A percentile compares a stretch with the other conserved stretches of the same genome.
Conservation (phyloP, 768 basidiomycete species). For the Rhodosporidiobolus odoratus region DNA sequence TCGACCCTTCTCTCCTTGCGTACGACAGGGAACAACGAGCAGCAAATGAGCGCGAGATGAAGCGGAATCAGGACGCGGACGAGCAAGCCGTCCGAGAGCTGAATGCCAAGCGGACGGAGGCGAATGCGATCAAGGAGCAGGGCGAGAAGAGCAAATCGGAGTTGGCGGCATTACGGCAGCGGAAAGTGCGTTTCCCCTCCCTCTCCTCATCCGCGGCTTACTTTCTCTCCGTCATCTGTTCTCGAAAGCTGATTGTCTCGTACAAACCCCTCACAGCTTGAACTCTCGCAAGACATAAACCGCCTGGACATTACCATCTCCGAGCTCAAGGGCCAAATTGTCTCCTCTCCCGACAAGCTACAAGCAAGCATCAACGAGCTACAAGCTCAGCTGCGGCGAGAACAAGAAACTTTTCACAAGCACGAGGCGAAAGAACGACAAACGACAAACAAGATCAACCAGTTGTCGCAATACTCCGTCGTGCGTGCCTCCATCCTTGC, state of each 20-base stretch:
- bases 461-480: slow-evolving; percentile 16
- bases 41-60: slow-evolving; percentile 9
- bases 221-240: too few species aligned
- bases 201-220: background rate
- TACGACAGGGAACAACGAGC: slow-evolving; percentile 3
- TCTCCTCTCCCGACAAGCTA: slow-evolving; percentile 28
- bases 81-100: background rate
- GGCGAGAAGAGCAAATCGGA: slow-evolving; percentile 10
- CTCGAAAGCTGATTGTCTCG: background rate
- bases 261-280: background rate
- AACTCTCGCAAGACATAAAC: slow-evolving; percentile 15
- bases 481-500: background rate
- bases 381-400: slow-evolving; percentile 10
- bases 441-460: slow-evolving; percentile 26
- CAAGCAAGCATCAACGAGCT: slow-evolving; percentile 19
- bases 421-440: slow-evolving; percentile 27
- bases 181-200: slow-evolving; percentile 7
- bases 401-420: slow-evolving; percentile 20
- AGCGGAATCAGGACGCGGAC: background rate
- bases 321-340: slow-evolving; percentile 16
- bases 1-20: background rate
- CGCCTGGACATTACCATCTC: slow-evolving; percentile 23
- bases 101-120: slow-evolving; percentile 5
- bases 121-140: background rate
- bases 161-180: background rate